A percentile compares a stretch with the other conserved stretches of the same genome.
Conservation (phyloP, 345 rosid genomes). For the Camelina hispida region DNA sequence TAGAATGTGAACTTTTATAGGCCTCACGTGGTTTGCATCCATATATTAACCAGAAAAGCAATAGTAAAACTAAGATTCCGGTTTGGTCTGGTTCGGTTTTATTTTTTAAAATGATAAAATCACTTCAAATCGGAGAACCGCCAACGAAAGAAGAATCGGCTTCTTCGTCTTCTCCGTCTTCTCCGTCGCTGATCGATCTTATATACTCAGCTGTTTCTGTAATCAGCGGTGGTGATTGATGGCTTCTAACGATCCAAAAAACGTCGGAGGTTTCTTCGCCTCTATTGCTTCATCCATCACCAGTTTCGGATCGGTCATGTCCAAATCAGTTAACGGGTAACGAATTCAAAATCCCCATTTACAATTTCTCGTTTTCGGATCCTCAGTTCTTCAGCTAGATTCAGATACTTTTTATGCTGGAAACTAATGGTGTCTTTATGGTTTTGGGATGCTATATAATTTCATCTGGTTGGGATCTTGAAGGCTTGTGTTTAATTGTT, state of each 20-base stretch:
- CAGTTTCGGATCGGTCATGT: slow-evolving; percentile 68
- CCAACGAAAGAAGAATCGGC: background rate
- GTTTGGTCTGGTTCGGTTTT: slow-evolving; percentile 13
- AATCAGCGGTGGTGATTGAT: slow-evolving; percentile 41
- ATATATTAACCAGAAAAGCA: no score
- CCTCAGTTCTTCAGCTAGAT: background rate
- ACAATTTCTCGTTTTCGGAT: background rate
- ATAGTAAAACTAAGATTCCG: background rate
- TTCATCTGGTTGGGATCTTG: background rate
- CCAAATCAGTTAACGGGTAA: slow-evolving; percentile 89
- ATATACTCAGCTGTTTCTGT: background rate
- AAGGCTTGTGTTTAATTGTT: background rate
- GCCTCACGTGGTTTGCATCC: background rate
- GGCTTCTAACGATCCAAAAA: slow-evolving; percentile 74
- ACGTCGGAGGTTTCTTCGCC: slow-evolving; percentile 68
- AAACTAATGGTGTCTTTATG: background rate
- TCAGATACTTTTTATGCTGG: background rate
- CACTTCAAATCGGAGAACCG: slow-evolving; percentile 7
- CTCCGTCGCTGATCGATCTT: slow-evolving; percentile 36
- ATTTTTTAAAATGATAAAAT: background rate
- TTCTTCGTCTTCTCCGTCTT: slow-evolving; percentile 19
- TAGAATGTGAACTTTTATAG: slow-evolving; percentile 1
- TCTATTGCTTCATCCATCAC: slow-evolving; percentile 73
- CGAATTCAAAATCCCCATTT: background rate
- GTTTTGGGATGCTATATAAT: background rate